Evolutionary conservation across 805 yeast genomes (phyloP).

Genomic region (Naumovozyma castellii): DNA sequence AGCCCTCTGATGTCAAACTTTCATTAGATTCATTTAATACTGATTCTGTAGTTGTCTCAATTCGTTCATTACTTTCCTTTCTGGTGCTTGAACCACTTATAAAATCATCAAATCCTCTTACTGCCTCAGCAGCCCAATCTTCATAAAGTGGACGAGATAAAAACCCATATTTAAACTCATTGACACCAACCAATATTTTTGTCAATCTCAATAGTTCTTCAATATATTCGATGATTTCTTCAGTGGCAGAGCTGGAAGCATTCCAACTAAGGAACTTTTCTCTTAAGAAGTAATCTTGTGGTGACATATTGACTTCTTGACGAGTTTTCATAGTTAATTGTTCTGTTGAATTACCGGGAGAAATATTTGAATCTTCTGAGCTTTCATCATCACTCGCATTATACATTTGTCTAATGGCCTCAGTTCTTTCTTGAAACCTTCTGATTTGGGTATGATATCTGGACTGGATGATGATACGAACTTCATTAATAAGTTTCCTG

Average conservation of each 20-base stretch:
- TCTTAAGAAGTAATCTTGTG: slow-evolving; percentile 26
- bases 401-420: slow-evolving; percentile 1
- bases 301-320: slow-evolving; percentile 6
- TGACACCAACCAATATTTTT: slow-evolving; percentile 38
- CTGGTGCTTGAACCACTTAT: slow-evolving; percentile 6
- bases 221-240: slow-evolving; percentile 40
- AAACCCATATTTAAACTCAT: slow-evolving; percentile 43
- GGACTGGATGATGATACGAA: slow-evolving; percentile 30
- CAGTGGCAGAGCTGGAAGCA: slow-evolving; percentile 40
- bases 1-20: slow-evolving; percentile 1
- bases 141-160: slow-evolving; percentile 38
- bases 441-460: slow-evolving; percentile 13
- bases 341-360: neutral
- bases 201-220: slow-evolving; percentile 38
- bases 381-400: slow-evolving; percentile 21
- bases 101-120: slow-evolving; percentile 30
- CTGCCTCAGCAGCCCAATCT: slow-evolving; percentile 36
- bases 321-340: slow-evolving; percentile 5
- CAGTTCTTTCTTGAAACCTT: neutral
- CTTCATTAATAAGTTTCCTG: slow-evolving; percentile 36
- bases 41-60: neutral
- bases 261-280: slow-evolving; percentile 42
- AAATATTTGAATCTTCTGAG: slow-evolving; percentile 1
- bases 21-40: neutral
- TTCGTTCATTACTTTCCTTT: neutral